Evolutionary conservation across 768 basidiomycete species (phyloP).

Genomic region (Lentinula boryana): DNA sequence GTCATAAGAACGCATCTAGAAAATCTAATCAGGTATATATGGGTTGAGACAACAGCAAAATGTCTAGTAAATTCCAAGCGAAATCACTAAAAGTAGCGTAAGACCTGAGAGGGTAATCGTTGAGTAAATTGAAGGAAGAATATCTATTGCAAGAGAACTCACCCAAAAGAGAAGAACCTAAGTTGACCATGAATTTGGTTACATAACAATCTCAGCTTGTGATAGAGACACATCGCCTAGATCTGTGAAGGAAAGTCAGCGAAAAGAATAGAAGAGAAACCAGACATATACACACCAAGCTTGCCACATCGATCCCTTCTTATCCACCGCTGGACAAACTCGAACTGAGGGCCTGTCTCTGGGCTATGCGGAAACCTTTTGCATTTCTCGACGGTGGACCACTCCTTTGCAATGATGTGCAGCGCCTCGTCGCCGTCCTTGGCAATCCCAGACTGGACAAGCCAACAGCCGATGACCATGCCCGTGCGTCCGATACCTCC

Average conservation of each 20-base stretch:
- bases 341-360: conserved; percentile 74
- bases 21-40: background rate
- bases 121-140: background rate
- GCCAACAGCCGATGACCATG: conserved; percentile 68
- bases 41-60: background rate
- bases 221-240: background rate
- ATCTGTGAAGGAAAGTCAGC: background rate
- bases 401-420: conserved; percentile 57
- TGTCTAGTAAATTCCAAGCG: background rate
- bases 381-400: conserved; percentile 76
- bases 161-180: background rate
- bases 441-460: conserved; percentile 60
- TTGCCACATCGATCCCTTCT: background rate
- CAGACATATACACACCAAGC: background rate
- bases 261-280: no score
- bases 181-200: background rate
- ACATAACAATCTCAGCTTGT: background rate
- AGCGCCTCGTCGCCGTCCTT: conserved; percentile 61
- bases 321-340: conserved; percentile 43
- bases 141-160: background rate
- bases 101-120: background rate
- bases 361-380: conserved; percentile 70
- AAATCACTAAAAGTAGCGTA: background rate
- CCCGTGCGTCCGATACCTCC: conserved; percentile 72
- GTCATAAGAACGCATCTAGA: background rate